Percentiles rank a stretch among this genome's conserved stretches.
Conservation (phyloP, 495 filamentous ascomycete genomes). For the Hypoxylon lienhwacheense region DNA sequence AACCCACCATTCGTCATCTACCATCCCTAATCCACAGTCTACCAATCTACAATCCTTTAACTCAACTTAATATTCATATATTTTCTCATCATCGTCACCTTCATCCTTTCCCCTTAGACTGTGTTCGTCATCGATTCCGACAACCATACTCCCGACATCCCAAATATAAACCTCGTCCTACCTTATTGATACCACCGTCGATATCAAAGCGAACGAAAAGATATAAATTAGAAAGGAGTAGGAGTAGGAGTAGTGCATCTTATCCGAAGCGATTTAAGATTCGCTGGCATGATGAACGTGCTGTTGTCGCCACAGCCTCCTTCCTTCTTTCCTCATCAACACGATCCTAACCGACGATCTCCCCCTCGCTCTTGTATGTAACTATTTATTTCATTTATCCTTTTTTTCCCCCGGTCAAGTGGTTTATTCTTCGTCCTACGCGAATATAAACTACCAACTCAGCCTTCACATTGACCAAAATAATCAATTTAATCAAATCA, state of each 20-base stretch:
- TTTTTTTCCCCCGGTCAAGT: constrained; percentile 2
- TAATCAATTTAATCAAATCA: background rate
- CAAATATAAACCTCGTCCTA: background rate
- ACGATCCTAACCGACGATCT: constrained; percentile 69
- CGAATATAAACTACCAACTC: too few species aligned
- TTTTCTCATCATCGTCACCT: background rate
- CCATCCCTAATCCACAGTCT: background rate
- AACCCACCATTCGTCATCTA: constrained; percentile 2
- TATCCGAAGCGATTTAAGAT: background rate
- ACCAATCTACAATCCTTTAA: background rate
- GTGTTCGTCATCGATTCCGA: background rate
- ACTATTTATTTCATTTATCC: constrained; percentile 2
- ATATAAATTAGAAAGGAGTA: background rate
- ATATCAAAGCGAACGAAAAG: background rate
- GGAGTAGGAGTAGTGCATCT: constrained; percentile 1
- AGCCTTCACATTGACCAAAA: too few species aligned
- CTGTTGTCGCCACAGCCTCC: constrained; percentile 61
- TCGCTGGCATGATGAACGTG: constrained; percentile 51
- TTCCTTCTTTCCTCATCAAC: constrained; percentile 75
- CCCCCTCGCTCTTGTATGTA: constrained; percentile 68
- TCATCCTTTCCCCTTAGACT: background rate
- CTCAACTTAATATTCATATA: background rate
- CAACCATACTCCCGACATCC: background rate
- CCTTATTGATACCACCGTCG: background rate
- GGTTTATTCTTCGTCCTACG: too few species aligned